These are phyloP conservation scores for Fagus crenata DNA, from an alignment of 306 rosid species.

Conservation along the genomic window DNA sequence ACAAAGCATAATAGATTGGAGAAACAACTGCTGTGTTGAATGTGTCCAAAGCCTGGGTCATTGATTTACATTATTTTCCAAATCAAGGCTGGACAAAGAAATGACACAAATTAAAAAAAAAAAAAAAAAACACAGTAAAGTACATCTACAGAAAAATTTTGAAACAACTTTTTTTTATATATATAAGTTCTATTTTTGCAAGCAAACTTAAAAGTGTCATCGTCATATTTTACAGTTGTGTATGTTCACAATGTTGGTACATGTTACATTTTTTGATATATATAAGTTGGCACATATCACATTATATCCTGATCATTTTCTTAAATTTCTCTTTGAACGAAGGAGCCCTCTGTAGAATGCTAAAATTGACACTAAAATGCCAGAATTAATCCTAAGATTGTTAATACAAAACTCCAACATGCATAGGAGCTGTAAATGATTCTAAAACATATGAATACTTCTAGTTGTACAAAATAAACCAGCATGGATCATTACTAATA, in stretches of 20 bases:
- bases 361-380: neutral
- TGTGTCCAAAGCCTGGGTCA: conserved; percentile 81
- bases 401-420: neutral
- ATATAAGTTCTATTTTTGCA: neutral
- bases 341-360: neutral
- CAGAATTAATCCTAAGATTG: neutral
- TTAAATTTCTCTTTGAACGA: neutral
- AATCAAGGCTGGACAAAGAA: conserved; percentile 24
- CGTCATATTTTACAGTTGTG: neutral
- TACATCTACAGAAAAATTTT: neutral
- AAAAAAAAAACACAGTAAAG: neutral
- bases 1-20: conserved; percentile 89
- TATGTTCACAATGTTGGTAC: neutral
- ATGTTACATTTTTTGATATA: neutral
- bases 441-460: neutral
- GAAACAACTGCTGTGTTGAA: conserved; percentile 87
- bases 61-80: conserved; percentile 17
- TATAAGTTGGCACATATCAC: no score
- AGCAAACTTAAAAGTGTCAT: neutral
- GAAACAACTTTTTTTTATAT: neutral
- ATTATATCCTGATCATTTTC: neutral
- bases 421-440: neutral
- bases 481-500: neutral
- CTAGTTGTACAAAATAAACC: neutral
- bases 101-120: neutral